Evolutionary conservation across 805 yeast species (phyloP).

Genomic region (Ogataea pignaliae): DNA sequence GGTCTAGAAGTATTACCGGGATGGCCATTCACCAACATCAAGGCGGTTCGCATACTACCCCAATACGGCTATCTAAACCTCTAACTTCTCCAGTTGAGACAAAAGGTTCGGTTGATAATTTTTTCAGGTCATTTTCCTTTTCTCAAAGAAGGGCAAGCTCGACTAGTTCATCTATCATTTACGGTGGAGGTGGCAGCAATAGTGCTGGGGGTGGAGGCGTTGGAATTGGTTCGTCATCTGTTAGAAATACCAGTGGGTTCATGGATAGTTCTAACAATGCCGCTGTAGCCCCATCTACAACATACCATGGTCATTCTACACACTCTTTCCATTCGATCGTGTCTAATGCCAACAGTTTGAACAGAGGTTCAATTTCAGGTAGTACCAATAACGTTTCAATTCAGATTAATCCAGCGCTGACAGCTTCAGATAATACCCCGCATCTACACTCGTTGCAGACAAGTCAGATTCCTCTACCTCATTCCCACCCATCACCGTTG

Average conservation of each 20-base stretch:
- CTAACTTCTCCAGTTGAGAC: conserved; percentile 40
- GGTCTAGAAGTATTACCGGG: conserved; percentile 17
- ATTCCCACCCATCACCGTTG: neutral
- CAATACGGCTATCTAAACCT: conserved; percentile 44
- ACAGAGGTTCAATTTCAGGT: neutral
- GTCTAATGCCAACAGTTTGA: neutral
- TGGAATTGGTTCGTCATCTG: neutral
- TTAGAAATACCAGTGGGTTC: too few relatives aligned
- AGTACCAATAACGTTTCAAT: neutral
- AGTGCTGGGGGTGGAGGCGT: neutral
- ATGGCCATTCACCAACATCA: neutral
- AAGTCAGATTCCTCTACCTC: neutral
- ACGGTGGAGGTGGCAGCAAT: neutral
- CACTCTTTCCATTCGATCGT: neutral
- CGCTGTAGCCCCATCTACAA: too few relatives aligned
- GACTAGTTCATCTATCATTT: conserved; percentile 6
- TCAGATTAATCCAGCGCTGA: neutral
- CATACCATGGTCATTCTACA: too few relatives aligned
- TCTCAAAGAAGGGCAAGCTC: conserved; percentile 23
- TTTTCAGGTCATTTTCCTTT: conserved; percentile 33
- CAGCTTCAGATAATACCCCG: too few relatives aligned
- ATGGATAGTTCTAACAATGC: too few relatives aligned
- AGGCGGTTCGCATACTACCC: conserved; percentile 17
- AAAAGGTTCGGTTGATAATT: conserved; percentile 30
- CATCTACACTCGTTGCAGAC: neutral